phyloP scores from a whole-genome alignment of 306 rosid genomes.

The Rosa lucieae region DNA sequence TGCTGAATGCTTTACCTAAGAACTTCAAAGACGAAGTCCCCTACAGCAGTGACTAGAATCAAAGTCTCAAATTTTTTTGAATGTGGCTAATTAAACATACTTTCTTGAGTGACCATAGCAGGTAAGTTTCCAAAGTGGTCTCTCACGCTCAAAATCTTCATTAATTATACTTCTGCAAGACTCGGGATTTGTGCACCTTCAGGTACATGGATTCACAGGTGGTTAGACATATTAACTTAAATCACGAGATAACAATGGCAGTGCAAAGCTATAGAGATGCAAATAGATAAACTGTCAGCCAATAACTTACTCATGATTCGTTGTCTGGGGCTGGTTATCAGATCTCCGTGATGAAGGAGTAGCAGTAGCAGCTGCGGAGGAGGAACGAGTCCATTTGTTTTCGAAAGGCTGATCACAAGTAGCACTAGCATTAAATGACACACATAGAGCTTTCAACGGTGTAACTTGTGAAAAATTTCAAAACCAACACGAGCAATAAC shows the following conservation, averaged over 20 bases:
- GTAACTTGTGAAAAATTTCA: conserved; percentile 11
- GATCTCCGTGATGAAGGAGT: conserved; percentile 37
- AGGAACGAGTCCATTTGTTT: conserved; percentile 77
- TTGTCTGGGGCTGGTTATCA: conserved; percentile 48
- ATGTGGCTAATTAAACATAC: conserved; percentile 36
- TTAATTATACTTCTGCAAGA: conserved; percentile 66
- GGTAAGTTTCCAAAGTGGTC: conserved; percentile 85
- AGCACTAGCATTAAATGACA: conserved; percentile 9
- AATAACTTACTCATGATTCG: conserved; percentile 60
- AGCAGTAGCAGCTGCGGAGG: conserved; percentile 35
- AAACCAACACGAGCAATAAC: conserved; percentile 18
- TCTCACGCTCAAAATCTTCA: conserved; percentile 74
- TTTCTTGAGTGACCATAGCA: conserved; percentile 78
- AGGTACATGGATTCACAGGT: conserved; percentile 23
- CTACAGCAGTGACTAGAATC: neutral
- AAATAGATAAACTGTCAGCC: conserved; percentile 20
- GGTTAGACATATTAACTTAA: conserved; percentile 15
- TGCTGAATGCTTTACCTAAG: neutral
- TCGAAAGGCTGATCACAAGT: conserved; percentile 61
- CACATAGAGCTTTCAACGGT: neutral
- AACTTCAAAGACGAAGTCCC: neutral
- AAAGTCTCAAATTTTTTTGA: neutral
- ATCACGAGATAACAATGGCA: conserved; percentile 15
- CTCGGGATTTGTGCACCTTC: conserved; percentile 88
- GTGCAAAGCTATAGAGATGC: conserved; percentile 1